Base-by-base conservation (phyloP, 2,329 filamentous ascomycete species). In the Allantophomopsis lycopodina region DNA sequence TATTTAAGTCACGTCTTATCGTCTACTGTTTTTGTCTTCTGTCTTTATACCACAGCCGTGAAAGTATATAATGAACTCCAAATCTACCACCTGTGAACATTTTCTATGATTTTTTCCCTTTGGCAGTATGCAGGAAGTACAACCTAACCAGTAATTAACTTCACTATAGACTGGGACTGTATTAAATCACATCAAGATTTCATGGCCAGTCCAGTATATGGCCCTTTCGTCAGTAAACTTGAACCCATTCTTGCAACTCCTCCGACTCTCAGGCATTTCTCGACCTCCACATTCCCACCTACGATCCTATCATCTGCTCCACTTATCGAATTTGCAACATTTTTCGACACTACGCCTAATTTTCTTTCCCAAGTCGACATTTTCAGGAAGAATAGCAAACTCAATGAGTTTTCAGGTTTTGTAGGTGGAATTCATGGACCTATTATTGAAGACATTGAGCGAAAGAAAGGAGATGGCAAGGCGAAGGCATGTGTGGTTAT, bases 121-220 rank as follows among this genome's bases (percentile, higher is more conserved):
- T 20, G 18, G 18, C 18, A 20, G 17, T 16, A 15, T 30, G 15
- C 23, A 28, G 20, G 15, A 17, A 30, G 35, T 23, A 16, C 17
- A 36, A 14, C 39, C 13, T 23, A 36, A 38, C 36, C 34, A 18
- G 5, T 14, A 15, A 10, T 32, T 36, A 28, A 35, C 20, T 12
- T 20, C 32, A 13, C 17, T 35, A 36, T 40, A 68, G 65, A 62
- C 30, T 71, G 66, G 67, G 56, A 60, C 15, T 52, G 45, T 23
- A 36, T 63, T 30, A 46, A 54, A 15, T 23, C 49, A 6, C 64
- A 70, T 55, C 43, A 58, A 33, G 41, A 47, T 18, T 70, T 70
- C 54, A 57, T 56, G 36, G 35, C 45, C 2, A 52, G 49, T 1
- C 49, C 55, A 7, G 40, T 35, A 16, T 69, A 68, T 51, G 36